Conservation (phyloP, 78 protist genomes). For the Speleostelium caveatum region DNA sequence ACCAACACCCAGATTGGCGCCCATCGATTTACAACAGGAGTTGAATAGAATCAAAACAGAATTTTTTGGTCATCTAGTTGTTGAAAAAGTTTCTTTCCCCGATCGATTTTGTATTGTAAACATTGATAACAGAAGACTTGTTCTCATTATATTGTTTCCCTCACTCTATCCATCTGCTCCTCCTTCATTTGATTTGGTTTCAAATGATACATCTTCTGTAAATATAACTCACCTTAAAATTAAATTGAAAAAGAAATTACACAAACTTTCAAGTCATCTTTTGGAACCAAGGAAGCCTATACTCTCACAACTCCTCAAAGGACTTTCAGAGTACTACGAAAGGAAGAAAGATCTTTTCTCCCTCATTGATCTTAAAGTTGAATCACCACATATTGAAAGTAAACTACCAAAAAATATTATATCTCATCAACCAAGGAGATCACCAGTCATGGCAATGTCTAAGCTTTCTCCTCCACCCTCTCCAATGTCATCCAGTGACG, state of each 20-base stretch:
- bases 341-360: background rate
- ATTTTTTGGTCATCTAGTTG: constrained; percentile 7
- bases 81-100: constrained; percentile 17
- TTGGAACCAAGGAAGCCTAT: constrained; percentile 53
- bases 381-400: background rate
- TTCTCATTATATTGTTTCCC: constrained; percentile 50
- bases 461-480: too few species aligned
- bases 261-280: constrained; percentile 21
- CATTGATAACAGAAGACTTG: constrained; percentile 28
- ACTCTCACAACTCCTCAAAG: constrained; percentile 1
- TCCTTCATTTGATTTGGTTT: constrained; percentile 61
- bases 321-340: constrained; percentile 8
- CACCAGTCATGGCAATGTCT: background rate
- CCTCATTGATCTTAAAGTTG: background rate
- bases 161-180: constrained; percentile 58
- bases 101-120: constrained; percentile 53
- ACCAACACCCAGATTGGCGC: background rate
- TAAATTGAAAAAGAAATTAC: constrained; percentile 18
- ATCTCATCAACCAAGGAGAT: background rate
- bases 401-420: constrained; percentile 6
- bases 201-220: background rate
- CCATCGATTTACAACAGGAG: constrained; percentile 54
- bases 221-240: constrained; percentile 14
- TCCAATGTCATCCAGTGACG: too few species aligned
- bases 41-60: background rate